Percentiles rank a stretch among this genome's conserved stretches.
Conservation (phyloP, 208 protist genomes). For the Leishmania aethiopica region DNA sequence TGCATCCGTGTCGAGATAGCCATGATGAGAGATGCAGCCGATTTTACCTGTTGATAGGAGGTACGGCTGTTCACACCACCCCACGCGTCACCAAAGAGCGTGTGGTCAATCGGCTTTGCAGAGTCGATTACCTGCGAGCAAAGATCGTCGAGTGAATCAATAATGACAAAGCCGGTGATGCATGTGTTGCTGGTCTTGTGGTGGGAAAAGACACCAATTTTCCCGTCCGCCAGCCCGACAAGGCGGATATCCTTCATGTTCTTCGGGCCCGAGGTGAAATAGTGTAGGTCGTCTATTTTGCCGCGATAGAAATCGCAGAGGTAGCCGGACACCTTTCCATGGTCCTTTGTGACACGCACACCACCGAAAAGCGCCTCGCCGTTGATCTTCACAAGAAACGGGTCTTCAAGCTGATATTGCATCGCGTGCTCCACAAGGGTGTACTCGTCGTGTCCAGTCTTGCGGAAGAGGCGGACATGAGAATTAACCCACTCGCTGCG, state of each 20-base stretch:
- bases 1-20: constrained; percentile 45
- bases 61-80: constrained; percentile 67
- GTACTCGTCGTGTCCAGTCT: constrained; percentile 56
- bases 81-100: constrained; percentile 66
- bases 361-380: constrained; percentile 55
- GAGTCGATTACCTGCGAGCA: constrained; percentile 46
- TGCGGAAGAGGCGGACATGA: constrained; percentile 43
- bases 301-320: constrained; percentile 63
- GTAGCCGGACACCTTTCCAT: constrained; percentile 47
- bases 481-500: constrained; percentile 62
- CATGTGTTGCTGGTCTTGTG: constrained; percentile 50
- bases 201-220: constrained; percentile 62
- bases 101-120: constrained; percentile 60
- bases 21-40: constrained; percentile 68
- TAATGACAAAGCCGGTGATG: constrained; percentile 55
- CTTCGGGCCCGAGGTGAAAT: constrained; percentile 61
- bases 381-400: constrained; percentile 53
- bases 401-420: constrained; percentile 55
- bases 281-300: constrained; percentile 33
- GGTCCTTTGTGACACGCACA: constrained; percentile 55
- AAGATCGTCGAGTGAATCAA: constrained; percentile 52
- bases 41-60: constrained; percentile 50
- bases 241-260: constrained; percentile 73
- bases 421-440: constrained; percentile 48
- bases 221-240: constrained; percentile 43